Conservation (phyloP, 1,139 yeast species). For the Chernovozyma aurita region DNA sequence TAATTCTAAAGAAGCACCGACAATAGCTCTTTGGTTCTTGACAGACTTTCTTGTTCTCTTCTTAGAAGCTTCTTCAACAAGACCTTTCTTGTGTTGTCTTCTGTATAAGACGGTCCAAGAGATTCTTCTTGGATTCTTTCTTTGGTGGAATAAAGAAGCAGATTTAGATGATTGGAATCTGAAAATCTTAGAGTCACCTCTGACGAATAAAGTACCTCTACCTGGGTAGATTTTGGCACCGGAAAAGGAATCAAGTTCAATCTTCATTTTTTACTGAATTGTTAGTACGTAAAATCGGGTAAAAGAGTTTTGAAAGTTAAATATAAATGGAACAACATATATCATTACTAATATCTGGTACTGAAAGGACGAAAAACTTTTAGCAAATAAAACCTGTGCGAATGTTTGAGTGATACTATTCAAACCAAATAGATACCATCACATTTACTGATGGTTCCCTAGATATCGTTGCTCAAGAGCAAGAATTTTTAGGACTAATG, state of each 20-base stretch:
- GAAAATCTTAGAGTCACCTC: conserved; percentile 99
- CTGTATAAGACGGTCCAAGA: conserved; percentile 99
- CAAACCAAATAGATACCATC: too few species aligned
- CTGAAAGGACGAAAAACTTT: too few species aligned
- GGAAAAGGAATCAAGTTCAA: conserved; percentile 99
- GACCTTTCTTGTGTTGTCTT: conserved; percentile 99
- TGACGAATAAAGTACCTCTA: conserved; percentile 98
- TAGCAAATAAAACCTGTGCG: too few species aligned
- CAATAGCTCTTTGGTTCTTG: conserved; percentile 98
- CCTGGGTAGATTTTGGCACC: conserved; percentile 99
- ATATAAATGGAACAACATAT: too few species aligned
- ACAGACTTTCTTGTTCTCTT: conserved; percentile 97
- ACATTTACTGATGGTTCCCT: too few species aligned
- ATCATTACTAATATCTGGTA: too few species aligned
- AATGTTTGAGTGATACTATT: too few species aligned
- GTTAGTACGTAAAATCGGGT: conserved; percentile 17
- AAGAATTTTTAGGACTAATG: too few species aligned
- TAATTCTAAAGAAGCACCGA: conserved; percentile 98
- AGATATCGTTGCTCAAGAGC: too few species aligned
- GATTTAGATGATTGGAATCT: conserved; percentile 98
- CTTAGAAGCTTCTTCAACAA: conserved; percentile 96
- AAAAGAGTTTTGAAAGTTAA: neutral
- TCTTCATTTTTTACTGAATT: conserved; percentile 65
- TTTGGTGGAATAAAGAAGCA: conserved; percentile 97
- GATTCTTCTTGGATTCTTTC: conserved; percentile 99